Conservation (phyloP, 805 yeast species). For the Nakazawaea wickerhamii region DNA sequence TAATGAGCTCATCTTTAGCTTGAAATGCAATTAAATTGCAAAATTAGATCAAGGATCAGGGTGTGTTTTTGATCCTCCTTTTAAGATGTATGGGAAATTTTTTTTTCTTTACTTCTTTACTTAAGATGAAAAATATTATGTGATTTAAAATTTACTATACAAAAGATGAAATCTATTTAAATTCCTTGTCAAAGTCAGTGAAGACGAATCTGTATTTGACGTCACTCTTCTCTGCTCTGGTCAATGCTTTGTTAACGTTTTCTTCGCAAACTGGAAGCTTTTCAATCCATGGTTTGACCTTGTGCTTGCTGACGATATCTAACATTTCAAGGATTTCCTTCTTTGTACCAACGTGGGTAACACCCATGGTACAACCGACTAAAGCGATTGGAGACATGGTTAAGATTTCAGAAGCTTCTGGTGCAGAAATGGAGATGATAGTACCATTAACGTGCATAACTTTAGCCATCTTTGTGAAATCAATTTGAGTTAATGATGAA, state of each 20-base stretch:
- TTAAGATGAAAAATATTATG: background rate
- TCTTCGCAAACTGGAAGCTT: slow-evolving; percentile 47
- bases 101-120: background rate
- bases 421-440: slow-evolving; percentile 20
- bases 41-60: too few relatives aligned
- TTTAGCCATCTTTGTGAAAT: slow-evolving; percentile 22
- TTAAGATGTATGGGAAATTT: background rate
- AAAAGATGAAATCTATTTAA: slow-evolving; percentile 15
- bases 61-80: background rate
- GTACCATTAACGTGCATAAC: slow-evolving; percentile 23
- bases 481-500: slow-evolving; percentile 30
- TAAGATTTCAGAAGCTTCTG: slow-evolving; percentile 23
- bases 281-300: slow-evolving; percentile 61
- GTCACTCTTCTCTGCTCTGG: slow-evolving; percentile 48
- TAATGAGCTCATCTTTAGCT: slow-evolving; percentile 19
- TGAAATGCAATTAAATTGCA: too few relatives aligned
- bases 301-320: slow-evolving; percentile 53
- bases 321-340: slow-evolving; percentile 63
- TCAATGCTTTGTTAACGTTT: slow-evolving; percentile 50
- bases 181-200: slow-evolving; percentile 47
- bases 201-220: slow-evolving; percentile 62
- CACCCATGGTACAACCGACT: slow-evolving; percentile 45
- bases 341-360: slow-evolving; percentile 58
- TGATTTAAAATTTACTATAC: too few relatives aligned
- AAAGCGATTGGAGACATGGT: slow-evolving; percentile 25